Evolutionary conservation across 768 basidiomycete species (phyloP).

Genomic region (Kwoniella dejecticola): DNA sequence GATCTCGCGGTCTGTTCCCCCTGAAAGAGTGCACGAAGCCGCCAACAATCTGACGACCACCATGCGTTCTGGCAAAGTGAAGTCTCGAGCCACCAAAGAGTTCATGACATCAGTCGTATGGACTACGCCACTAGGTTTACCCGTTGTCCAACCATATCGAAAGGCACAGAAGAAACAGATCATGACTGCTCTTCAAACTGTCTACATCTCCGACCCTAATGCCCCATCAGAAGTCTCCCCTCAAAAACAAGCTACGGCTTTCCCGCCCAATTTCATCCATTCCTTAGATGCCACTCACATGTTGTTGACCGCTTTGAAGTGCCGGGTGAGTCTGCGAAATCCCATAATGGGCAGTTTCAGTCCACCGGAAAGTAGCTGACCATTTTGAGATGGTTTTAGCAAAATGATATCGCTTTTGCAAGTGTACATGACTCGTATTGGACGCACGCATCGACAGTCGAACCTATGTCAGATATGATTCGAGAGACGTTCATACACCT

Average conservation of each 20-base stretch:
- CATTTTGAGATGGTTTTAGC: conserved; percentile 57
- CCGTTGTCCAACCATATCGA: conserved; percentile 94
- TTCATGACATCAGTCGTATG: conserved; percentile 95
- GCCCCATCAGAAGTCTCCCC: conserved; percentile 76
- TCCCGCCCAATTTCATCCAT: conserved; percentile 99
- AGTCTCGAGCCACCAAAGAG: conserved; percentile 57
- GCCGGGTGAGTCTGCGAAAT: conserved; percentile 65
- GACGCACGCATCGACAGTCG: conserved; percentile 87
- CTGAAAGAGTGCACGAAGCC: conserved; percentile 57
- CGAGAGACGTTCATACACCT: conserved; percentile 91
- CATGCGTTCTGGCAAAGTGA: conserved; percentile 14
- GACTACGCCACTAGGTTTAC: conserved; percentile 93
- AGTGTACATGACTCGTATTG: conserved; percentile 99
- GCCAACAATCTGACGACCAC: conserved; percentile 17
- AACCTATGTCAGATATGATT: conserved; percentile 84
- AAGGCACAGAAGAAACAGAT: conserved; percentile 79
- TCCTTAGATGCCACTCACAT: conserved; percentile 98
- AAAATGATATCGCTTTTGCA: conserved; percentile 77
- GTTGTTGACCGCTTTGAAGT: conserved; percentile 92
- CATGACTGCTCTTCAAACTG: conserved; percentile 77
- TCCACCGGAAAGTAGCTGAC: too few species aligned
- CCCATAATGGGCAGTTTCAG: too few species aligned
- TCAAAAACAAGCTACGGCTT: conserved; percentile 87
- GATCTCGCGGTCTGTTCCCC: conserved; percentile 82
- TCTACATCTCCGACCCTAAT: conserved; percentile 87